Evolutionary conservation across 2,329 filamentous ascomycete genomes (phyloP), one percentile per base, ranked within the genome.

Genomic region (Colletotrichum sp.): DNA sequence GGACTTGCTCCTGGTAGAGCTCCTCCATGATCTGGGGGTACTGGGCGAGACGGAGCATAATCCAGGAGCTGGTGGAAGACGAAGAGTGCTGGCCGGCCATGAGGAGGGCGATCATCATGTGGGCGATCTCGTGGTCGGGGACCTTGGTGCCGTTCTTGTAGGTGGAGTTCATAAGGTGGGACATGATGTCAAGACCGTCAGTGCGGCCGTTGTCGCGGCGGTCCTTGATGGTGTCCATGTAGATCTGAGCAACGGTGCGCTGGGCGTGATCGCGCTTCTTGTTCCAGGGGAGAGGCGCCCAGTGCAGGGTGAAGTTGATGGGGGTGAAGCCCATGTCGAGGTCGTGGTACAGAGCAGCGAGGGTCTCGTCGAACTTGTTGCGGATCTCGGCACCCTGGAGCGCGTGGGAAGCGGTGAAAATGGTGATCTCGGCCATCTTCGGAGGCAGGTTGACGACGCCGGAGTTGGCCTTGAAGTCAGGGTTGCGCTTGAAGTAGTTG

Each of bases 71-170:
- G 52, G 95, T 96, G 24, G 95, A 95, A 6, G 95, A 95, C 3
- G 95, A 96, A 3, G 94, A 96, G 87, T 98, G 95, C 84, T 98
- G 95, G 72, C 95, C 95, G 75, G 95, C 95, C 95, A 98, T 98
- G 77, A 98, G 92, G 26, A 98, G 90, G 7, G 95, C 95, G 85
- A 98, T 98, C 95, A 98, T 96, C 91, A 98, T 96, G 86, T 97
- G 94, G 26, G 95, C 95, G 75, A 98, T 91, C 85, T 98, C 95
- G 81, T 94, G 90, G 82, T 98, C 95, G 18, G 95, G 94, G n/a
- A 98, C 90, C 7, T 89, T 89, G 52, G 88, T 92, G 79, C 95
- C 95, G 80, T 96, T 92, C 88, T 98, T 98, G 90, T 98, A 98
- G 28, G 88, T 90, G 80, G 93, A 95, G 80, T 92, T 92, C 95